Conservation (phyloP, 2,329 filamentous ascomycete species). For the Epichloe coenophiala region DNA sequence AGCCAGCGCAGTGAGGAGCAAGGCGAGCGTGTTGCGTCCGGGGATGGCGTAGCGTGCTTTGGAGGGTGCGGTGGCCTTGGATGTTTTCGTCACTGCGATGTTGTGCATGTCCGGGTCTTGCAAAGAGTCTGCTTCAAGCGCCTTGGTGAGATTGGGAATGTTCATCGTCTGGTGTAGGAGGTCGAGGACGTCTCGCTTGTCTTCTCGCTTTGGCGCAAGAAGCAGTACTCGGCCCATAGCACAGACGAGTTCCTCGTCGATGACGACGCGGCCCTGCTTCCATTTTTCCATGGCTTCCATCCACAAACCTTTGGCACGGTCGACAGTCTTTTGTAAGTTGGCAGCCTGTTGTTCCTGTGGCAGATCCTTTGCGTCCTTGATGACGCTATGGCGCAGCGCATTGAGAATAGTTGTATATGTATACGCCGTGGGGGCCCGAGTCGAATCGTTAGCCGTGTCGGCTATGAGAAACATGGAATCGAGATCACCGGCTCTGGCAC, state of each 20-base stretch:
- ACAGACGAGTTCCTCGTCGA: constrained; percentile 70
- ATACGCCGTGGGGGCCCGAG: constrained; percentile 44
- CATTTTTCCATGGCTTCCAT: constrained; percentile 65
- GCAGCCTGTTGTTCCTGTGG: constrained; percentile 18
- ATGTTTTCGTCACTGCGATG: constrained; percentile 6
- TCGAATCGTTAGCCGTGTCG: constrained; percentile 52
- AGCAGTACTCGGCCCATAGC: constrained; percentile 72
- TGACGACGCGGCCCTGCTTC: constrained; percentile 51
- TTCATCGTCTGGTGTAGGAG: constrained; percentile 74
- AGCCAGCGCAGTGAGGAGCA: constrained; percentile 53
- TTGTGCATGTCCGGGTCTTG: constrained; percentile 11
- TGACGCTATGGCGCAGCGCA: constrained; percentile 41
- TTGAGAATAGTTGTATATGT: constrained; percentile 81
- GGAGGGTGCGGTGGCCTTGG: constrained; percentile 5
- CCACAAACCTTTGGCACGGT: constrained; percentile 66
- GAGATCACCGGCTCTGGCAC: constrained; percentile 58
- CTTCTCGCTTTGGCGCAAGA: constrained; percentile 40
- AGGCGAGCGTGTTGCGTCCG: constrained; percentile 47
- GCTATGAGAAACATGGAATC: constrained; percentile 70
- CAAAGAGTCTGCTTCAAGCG: constrained; percentile 8
- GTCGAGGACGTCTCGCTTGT: constrained; percentile 59
- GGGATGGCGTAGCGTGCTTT: constrained; percentile 27
- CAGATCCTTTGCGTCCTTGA: constrained; percentile 14
- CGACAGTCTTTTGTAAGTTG: constrained; percentile 34
- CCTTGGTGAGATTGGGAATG: constrained; percentile 43